Base-by-base conservation (phyloP, 176 grass and related monocot species). In the Aegilops bicornis region DNA sequence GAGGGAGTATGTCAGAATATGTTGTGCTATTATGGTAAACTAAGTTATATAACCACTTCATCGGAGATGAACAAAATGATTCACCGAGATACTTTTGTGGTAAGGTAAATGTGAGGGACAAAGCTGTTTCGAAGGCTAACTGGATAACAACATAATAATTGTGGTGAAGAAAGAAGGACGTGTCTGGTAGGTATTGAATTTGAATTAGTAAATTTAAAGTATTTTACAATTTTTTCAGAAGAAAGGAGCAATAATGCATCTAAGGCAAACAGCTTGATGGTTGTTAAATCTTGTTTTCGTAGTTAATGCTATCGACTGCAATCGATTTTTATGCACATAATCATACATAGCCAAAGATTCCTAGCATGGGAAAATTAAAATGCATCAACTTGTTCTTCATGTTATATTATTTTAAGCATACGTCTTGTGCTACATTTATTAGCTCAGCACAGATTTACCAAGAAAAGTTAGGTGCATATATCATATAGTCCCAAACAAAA, bases 191-290 rank as follows among this genome's bases (percentile, higher is more conserved):
- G 73, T n/a, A 72, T 58, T 67, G 8, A 22, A 65, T 50, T 79
- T 10, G 8, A 79, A 88, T 61, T 25, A 11, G 9, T 59, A 76
- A 88, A 75, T 75, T 75, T 5, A 54, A 54, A 64, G 20, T 62
- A 36, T 24, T 79, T 64, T 37, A 23, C 8, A 7, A 27, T 23
- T 31, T 20, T 58, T 23, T 56, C 31, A 23, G n/a, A 10, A 69
- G 1, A 73, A 73, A 67, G 8, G 62, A 36, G 25, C 27, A 32
- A 27, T 4, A 22, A 33, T 52, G 19, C 10, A 24, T 81, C 65
- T 37, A 3, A 81, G 25, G 17, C 24, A 73, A 75, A 45, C 19
- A 31, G 85, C 22, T 37, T 4, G 35, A 2, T 27, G 54, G 48
- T 7, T 23, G 48, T 71, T 68, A 43, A 69, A n/a, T 25, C 36